Evolutionary conservation across 345 rosid genomes (phyloP).

Genomic region (Gossypium bickii): DNA sequence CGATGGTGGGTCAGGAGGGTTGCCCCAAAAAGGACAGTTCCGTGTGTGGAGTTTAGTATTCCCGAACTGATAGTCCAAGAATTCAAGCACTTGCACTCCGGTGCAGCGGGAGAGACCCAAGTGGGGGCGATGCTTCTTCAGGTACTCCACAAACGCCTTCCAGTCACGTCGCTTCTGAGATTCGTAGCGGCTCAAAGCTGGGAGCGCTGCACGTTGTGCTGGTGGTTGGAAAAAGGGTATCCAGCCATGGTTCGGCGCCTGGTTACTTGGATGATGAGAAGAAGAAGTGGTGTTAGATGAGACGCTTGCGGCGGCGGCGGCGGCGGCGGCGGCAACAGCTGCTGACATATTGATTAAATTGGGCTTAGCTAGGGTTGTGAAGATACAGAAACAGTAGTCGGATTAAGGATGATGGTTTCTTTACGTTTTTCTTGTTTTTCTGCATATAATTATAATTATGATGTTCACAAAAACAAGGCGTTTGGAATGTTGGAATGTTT

Average conservation of each 20-base stretch:
- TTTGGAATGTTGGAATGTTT: background rate
- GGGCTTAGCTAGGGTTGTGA: background rate
- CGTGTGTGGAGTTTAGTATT: background rate
- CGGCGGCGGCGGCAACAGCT: background rate
- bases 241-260: background rate
- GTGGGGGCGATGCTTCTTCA: background rate
- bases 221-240: background rate
- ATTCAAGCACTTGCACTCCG: background rate
- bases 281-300: background rate
- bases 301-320: background rate
- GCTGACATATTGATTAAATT: background rate
- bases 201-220: background rate
- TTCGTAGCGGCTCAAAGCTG: background rate
- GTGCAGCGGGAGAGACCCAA: conserved; percentile 1
- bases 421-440: background rate
- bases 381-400: background rate
- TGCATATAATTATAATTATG: background rate
- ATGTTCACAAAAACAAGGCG: background rate
- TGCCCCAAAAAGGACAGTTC: background rate
- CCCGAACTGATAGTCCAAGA: background rate
- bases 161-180: conserved; percentile 9
- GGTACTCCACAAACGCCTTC: conserved; percentile 3
- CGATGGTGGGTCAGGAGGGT: background rate
- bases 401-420: background rate
- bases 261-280: background rate